Conservation (phyloP, 1,284 basidiomycete genomes). For the Microbotryum violaceum region DNA sequence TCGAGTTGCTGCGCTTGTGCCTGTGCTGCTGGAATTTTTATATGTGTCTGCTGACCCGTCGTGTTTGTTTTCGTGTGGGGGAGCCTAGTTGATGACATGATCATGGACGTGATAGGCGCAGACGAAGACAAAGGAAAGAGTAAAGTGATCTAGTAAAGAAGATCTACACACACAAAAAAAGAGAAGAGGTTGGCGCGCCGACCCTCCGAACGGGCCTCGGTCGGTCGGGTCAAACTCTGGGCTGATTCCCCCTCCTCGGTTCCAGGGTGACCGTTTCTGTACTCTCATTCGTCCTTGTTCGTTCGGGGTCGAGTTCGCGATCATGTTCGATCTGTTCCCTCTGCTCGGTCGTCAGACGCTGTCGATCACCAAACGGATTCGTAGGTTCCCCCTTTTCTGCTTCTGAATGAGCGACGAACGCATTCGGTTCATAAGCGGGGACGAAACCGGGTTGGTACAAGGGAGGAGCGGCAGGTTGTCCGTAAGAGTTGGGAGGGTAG, state of each 20-base stretch:
- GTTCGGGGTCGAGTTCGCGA: neutral
- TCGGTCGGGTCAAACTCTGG: neutral
- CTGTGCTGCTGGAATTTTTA: too few relatives aligned
- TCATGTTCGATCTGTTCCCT: constrained; percentile 2
- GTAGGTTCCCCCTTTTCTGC: neutral
- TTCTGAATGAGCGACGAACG: neutral
- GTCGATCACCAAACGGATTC: neutral
- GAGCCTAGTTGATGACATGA: too few relatives aligned
- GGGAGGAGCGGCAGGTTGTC: neutral
- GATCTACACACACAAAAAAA: neutral
- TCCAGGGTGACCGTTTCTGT: constrained; percentile 1
- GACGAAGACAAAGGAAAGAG: too few relatives aligned
- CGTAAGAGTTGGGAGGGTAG: constrained; percentile 1
- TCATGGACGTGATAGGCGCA: too few relatives aligned
- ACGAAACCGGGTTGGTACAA: neutral
- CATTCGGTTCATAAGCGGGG: neutral
- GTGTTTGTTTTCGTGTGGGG: too few relatives aligned
- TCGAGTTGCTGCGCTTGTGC: too few relatives aligned
- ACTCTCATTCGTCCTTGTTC: neutral
- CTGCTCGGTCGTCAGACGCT: neutral
- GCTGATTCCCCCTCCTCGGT: neutral
- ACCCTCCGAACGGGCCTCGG: too few relatives aligned
- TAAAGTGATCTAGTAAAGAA: too few relatives aligned
- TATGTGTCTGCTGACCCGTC: too few relatives aligned
- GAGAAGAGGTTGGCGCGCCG: too few relatives aligned